phyloP scores from a whole-genome alignment of 2,329 filamentous ascomycete species.

The Botrytis sinoallii region DNA sequence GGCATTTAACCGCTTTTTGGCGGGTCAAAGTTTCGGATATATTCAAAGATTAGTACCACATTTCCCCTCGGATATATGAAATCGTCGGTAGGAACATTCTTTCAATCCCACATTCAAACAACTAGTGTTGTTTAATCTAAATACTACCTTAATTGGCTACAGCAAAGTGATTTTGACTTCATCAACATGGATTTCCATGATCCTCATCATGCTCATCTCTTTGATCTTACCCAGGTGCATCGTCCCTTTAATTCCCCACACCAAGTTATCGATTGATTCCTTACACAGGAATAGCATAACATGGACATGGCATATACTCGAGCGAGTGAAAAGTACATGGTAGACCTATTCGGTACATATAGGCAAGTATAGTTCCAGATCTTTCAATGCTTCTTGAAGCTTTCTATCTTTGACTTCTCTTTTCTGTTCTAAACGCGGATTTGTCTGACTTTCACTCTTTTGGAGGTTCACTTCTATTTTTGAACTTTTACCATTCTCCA shows the following conservation, averaged over 20 bases:
- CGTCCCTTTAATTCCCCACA: neutral
- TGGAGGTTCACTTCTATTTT: neutral
- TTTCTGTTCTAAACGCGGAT: neutral
- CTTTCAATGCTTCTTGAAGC: neutral
- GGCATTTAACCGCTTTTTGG: neutral
- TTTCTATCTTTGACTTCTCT: constrained; percentile 6
- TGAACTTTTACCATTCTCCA: neutral
- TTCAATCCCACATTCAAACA: neutral
- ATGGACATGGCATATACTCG: neutral
- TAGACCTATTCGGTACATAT: neutral
- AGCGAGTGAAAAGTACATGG: neutral
- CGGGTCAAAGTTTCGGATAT: neutral
- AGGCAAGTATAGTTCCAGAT: neutral
- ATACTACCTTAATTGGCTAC: neutral
- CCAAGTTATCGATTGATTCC: neutral
- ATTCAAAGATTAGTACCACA: neutral
- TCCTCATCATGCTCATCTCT: neutral
- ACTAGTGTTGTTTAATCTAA: neutral
- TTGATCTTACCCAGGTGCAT: neutral
- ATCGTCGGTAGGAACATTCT: neutral
- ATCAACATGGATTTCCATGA: neutral
- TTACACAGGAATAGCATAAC: neutral
- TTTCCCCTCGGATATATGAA: constrained; percentile 2
- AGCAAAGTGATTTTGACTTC: neutral
- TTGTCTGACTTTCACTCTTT: constrained; percentile 17